A percentile compares a stretch with the other conserved stretches of the same genome.
Conservation (phyloP, 768 basidiomycete genomes). For the Hypsizygus marmoreus region DNA sequence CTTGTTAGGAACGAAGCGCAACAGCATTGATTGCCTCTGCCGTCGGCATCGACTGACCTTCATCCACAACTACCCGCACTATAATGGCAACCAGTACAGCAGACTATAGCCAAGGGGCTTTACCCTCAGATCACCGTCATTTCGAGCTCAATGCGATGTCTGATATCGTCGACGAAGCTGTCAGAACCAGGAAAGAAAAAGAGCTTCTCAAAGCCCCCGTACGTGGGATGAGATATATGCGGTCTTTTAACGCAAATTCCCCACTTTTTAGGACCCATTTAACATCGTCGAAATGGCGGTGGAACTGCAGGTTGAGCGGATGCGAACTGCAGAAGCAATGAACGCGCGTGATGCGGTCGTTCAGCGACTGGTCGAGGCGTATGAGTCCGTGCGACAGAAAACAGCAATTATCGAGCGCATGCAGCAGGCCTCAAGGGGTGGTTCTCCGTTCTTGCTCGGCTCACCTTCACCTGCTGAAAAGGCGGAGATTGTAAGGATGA, state of each 20-base stretch:
- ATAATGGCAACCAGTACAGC: no score
- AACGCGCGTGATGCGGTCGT: conserved; percentile 65
- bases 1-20: no score
- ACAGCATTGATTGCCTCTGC: no score
- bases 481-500: conserved; percentile 28
- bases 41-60: no score
- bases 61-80: no score
- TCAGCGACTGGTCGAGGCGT: conserved; percentile 59
- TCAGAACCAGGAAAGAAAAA: conserved; percentile 16
- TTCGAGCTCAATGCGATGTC: not conserved
- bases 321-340: conserved; percentile 57
- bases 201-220: conserved; percentile 19
- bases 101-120: conserved; percentile 3
- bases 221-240: conserved; percentile 14
- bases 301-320: conserved; percentile 53
- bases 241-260: conserved; percentile 1
- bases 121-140: not conserved
- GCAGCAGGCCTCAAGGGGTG: conserved; percentile 25
- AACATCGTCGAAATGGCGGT: conserved; percentile 54
- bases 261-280: conserved; percentile 42
- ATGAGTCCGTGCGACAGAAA: conserved; percentile 63
- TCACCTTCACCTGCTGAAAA: conserved; percentile 11
- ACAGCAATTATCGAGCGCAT: conserved; percentile 49
- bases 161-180: conserved; percentile 2
- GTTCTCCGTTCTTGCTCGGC: conserved; percentile 9